Evolutionary conservation across 306 rosid genomes (phyloP).

Genomic region (Quercus bicolor): DNA sequence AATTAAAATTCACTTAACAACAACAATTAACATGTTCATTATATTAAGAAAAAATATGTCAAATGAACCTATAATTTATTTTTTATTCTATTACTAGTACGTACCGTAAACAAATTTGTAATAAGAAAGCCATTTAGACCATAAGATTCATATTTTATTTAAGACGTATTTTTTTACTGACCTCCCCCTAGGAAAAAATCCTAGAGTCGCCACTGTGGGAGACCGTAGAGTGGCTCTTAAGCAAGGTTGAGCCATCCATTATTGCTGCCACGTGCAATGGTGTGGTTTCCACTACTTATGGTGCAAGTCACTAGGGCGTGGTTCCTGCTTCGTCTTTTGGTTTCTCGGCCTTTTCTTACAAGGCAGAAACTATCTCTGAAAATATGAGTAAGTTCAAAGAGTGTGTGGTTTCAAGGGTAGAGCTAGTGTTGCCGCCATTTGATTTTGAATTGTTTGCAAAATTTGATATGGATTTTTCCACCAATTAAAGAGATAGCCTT

Average conservation of each 20-base stretch:
- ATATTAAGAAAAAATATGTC: too few species aligned
- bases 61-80: too few species aligned
- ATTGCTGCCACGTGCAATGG: background rate
- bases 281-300: background rate
- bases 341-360: background rate
- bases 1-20: too few species aligned
- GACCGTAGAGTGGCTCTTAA: constrained; percentile 54
- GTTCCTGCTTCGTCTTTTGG: background rate
- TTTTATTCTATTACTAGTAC: too few species aligned
- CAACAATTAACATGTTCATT: too few species aligned
- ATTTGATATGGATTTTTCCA: constrained; percentile 35
- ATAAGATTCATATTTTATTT: too few species aligned
- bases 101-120: too few species aligned
- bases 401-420: background rate
- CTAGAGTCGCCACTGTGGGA: background rate
- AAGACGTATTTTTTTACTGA: too few species aligned
- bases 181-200: too few species aligned
- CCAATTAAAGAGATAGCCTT: constrained; percentile 20
- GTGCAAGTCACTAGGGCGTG: background rate
- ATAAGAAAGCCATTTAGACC: too few species aligned
- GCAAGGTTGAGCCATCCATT: constrained; percentile 42
- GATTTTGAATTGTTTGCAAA: constrained; percentile 30
- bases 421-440: constrained; percentile 6
- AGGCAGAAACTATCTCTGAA: background rate
- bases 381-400: background rate